Conservation (phyloP, 2,329 filamentous ascomycete genomes). For the Colletotrichum aenigma region DNA sequence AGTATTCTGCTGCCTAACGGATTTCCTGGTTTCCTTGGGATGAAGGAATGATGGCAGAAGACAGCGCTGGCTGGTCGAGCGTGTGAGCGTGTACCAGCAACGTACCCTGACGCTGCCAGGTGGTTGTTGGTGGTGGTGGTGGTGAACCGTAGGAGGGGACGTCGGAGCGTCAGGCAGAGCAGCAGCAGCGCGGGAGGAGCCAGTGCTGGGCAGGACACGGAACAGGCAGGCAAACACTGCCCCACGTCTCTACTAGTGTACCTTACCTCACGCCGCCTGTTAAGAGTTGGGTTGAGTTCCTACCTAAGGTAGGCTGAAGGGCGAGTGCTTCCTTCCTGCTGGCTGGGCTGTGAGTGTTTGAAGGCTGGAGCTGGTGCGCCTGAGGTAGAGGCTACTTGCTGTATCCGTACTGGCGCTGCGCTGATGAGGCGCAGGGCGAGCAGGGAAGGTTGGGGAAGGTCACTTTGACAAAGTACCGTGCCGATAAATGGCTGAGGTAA, state of each 20-base stretch:
- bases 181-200: neutral
- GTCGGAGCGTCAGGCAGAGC: neutral
- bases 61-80: conserved; percentile 5
- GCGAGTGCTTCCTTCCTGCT: neutral
- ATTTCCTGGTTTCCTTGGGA: conserved; percentile 3
- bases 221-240: neutral
- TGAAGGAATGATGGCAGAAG: conserved; percentile 12
- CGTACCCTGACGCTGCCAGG: neutral
- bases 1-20: conserved; percentile 18
- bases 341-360: neutral
- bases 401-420: neutral
- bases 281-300: neutral
- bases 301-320: neutral
- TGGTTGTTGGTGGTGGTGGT: neutral
- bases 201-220: neutral
- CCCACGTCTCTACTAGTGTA: conserved; percentile 4
- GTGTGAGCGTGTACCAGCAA: neutral
- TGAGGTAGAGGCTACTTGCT: neutral
- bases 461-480: conserved; percentile 5
- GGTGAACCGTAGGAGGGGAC: neutral
- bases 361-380: neutral
- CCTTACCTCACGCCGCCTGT: neutral
- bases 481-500: conserved; percentile 8
- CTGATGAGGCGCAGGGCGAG: conserved; percentile 2
- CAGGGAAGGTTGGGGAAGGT: neutral